Percentiles rank a stretch among this genome's conserved stretches.
phyloP scores from a whole-genome alignment of 148 eudicot genomes.

The Nepenthes mirabilis region DNA sequence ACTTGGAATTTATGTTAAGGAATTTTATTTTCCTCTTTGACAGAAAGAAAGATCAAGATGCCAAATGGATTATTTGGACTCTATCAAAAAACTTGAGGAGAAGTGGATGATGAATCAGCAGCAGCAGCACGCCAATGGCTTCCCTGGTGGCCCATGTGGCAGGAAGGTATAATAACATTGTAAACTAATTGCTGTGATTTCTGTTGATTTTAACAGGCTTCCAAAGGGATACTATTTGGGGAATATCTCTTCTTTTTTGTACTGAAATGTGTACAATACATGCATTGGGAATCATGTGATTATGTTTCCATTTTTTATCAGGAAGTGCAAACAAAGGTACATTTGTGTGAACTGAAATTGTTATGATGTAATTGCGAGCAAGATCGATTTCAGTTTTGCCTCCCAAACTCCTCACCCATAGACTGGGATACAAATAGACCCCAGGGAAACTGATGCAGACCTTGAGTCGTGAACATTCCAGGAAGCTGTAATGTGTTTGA shows the following conservation, averaged over 20 bases:
- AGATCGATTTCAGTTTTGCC: too few species aligned
- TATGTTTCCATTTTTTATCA: too few species aligned
- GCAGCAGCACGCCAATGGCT: conserved; percentile 50
- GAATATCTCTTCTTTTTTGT: neutral
- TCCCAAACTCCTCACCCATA: too few species aligned
- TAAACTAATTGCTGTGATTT: neutral
- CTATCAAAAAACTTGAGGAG: conserved; percentile 87
- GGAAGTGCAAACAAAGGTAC: too few species aligned
- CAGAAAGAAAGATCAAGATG: conserved; percentile 87
- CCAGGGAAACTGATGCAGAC: too few species aligned
- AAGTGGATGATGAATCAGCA: conserved; percentile 66
- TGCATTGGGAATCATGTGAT: too few species aligned
- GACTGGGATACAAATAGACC: too few species aligned
- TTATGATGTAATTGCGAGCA: too few species aligned
- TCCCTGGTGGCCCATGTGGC: conserved; percentile 19
- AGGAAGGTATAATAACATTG: conserved; percentile 36
- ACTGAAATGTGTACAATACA: too few species aligned
- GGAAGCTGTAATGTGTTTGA: too few species aligned
- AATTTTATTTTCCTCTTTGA: conserved; percentile 2
- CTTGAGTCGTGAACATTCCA: too few species aligned
- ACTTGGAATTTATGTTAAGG: conserved; percentile 3
- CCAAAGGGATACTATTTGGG: neutral
- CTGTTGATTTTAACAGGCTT: neutral
- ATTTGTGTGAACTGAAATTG: too few species aligned
- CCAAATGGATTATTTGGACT: conserved; percentile 96